phyloP scores from a whole-genome alignment of 441 rosid genomes.

The Pelargonium citronellum region DNA sequence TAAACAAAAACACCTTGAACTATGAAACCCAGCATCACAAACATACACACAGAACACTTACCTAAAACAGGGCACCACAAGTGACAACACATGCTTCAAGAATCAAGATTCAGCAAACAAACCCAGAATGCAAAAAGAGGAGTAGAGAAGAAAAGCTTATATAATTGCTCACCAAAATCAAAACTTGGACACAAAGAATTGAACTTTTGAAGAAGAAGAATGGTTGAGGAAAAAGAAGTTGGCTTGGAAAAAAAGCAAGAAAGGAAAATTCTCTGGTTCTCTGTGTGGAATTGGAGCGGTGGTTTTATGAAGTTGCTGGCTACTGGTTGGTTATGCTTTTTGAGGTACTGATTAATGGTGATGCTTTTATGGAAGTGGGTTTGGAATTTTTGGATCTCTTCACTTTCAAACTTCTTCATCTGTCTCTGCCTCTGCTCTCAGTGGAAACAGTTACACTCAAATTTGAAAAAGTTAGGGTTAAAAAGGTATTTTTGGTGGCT shows the following conservation, averaged over 20 bases:
- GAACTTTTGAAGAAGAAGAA: constrained; percentile 8
- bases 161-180: too few relatives aligned
- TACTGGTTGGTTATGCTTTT: neutral
- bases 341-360: too few relatives aligned
- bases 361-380: constrained; percentile 5
- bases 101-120: neutral
- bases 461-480: too few relatives aligned
- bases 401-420: neutral
- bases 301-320: neutral
- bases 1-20: constrained; percentile 1
- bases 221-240: constrained; percentile 24
- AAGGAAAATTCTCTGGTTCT: constrained; percentile 22
- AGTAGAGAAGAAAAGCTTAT: neutral
- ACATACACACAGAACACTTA: constrained; percentile 3
- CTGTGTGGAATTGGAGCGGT: neutral
- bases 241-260: constrained; percentile 58
- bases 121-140: neutral
- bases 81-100: neutral
- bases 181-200: neutral
- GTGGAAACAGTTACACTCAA: too few relatives aligned
- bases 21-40: neutral
- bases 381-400: constrained; percentile 10
- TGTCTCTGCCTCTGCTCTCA: too few relatives aligned
- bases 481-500: too few relatives aligned
- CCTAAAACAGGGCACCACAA: too few relatives aligned